phyloP scores from a whole-genome alignment of 1,139 yeast species.

The Scheffersomyces parashehatae region DNA sequence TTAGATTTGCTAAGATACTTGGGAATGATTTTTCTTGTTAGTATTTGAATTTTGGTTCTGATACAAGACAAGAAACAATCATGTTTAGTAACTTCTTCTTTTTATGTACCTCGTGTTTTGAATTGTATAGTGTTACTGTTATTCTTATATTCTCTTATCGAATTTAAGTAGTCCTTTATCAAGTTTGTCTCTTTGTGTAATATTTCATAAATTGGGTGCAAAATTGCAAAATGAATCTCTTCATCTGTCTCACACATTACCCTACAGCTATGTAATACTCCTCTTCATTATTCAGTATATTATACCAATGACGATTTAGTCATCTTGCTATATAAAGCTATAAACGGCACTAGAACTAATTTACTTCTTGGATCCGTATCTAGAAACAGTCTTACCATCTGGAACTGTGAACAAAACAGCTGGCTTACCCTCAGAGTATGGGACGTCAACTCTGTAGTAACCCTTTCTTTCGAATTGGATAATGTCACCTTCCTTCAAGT shows the following conservation, averaged over 20 bases:
- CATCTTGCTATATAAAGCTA: not conserved
- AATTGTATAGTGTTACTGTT: too few species aligned
- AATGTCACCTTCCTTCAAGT: constrained; percentile 80
- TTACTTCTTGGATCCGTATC: constrained; percentile 65
- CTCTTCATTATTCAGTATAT: not conserved
- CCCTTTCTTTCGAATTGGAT: constrained; percentile 98
- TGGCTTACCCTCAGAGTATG: constrained; percentile 56
- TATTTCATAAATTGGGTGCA: not conserved
- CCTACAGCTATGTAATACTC: not conserved
- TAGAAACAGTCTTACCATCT: constrained; percentile 89
- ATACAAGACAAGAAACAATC: too few species aligned
- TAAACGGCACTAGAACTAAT: not conserved
- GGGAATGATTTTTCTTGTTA: too few species aligned
- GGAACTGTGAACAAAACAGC: constrained; percentile 92
- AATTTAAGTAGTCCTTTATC: too few species aligned
- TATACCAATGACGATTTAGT: not conserved
- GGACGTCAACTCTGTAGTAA: constrained; percentile 80
- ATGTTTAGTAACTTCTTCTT: too few species aligned
- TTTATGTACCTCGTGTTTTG: too few species aligned
- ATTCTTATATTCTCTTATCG: too few species aligned
- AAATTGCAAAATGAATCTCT: not conserved
- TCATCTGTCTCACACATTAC: not conserved
- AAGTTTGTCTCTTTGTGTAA: not conserved
- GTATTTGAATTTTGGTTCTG: too few species aligned
- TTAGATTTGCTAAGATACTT: too few species aligned